These are phyloP conservation scores for Staphylotrichum tortipilum DNA, from an alignment of 495 filamentous ascomycete species.

Conservation along the genomic window DNA sequence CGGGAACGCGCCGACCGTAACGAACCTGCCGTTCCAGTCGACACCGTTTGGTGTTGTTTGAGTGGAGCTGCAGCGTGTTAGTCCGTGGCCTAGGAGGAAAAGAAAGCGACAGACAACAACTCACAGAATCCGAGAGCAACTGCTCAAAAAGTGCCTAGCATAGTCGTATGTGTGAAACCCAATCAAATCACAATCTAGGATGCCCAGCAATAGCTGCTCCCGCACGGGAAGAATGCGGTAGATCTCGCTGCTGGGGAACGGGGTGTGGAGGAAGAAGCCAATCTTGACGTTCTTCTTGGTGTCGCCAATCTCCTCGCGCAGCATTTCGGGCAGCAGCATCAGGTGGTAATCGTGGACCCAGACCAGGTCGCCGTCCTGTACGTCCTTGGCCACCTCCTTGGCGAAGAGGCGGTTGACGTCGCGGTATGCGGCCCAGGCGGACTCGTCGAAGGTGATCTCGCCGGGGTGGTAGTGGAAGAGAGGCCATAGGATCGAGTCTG, in stretches of 20 bases:
- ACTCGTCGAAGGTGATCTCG: conserved; percentile 85
- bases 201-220: conserved; percentile 68
- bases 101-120: conserved; percentile 13
- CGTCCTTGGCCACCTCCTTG: conserved; percentile 60
- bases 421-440: conserved; percentile 75
- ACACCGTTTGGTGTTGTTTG: conserved; percentile 78
- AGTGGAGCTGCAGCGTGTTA: conserved; percentile 46
- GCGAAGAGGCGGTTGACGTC: conserved; percentile 84
- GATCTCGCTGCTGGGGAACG: conserved; percentile 88
- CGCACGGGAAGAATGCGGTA: conserved; percentile 84
- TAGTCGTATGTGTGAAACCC: conserved; percentile 97
- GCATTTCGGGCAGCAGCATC: conserved; percentile 80
- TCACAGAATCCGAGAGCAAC: conserved; percentile 73
- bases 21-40: conserved; percentile 62
- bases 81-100: no score
- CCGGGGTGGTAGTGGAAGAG: conserved; percentile 93
- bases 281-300: conserved; percentile 74
- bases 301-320: conserved; percentile 64
- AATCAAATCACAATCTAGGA: conserved; percentile 77
- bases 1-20: conserved; percentile 75
- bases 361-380: conserved; percentile 71
- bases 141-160: conserved; percentile 78
- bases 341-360: conserved; percentile 98
- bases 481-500: conserved; percentile 92
- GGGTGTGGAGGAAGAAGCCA: conserved; percentile 91